Conservation (phyloP, 2,329 filamentous ascomycete species). For the Sclerotinia subarctica region DNA sequence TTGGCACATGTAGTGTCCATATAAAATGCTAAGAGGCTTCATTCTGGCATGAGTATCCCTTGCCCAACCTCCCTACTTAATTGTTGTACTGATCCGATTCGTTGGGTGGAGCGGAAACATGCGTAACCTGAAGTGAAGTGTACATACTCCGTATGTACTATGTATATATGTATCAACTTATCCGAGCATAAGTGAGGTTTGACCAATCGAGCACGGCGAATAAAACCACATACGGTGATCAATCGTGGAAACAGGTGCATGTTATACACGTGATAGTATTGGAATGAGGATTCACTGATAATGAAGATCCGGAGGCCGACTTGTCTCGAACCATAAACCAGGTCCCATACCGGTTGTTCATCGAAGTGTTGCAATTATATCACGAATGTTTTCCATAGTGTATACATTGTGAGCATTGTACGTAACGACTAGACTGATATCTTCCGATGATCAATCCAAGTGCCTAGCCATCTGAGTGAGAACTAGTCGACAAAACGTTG, state of each 20-base stretch:
- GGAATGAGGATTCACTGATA: background rate
- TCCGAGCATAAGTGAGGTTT: background rate
- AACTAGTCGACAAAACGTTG: too few relatives aligned
- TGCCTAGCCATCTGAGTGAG: too few relatives aligned
- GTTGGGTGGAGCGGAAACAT: background rate
- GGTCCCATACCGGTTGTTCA: too few relatives aligned
- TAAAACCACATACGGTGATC: background rate
- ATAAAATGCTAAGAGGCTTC: background rate
- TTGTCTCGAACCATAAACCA: too few relatives aligned
- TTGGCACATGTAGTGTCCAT: background rate
- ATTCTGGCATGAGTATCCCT: background rate
- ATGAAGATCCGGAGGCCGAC: background rate
- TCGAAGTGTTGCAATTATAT: too few relatives aligned
- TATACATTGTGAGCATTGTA: too few relatives aligned
- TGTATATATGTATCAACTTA: background rate
- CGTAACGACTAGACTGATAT: too few relatives aligned
- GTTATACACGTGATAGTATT: background rate
- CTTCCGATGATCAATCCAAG: too few relatives aligned
- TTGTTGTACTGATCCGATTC: background rate
- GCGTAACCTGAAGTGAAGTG: background rate
- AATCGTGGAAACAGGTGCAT: background rate
- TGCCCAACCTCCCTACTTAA: constrained; percentile 11
- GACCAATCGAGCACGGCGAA: constrained; percentile 1
- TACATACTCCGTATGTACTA: background rate
- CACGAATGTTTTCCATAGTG: too few relatives aligned